phyloP scores from a whole-genome alignment of 345 rosid genomes.

The Gossypium mustelinum region DNA sequence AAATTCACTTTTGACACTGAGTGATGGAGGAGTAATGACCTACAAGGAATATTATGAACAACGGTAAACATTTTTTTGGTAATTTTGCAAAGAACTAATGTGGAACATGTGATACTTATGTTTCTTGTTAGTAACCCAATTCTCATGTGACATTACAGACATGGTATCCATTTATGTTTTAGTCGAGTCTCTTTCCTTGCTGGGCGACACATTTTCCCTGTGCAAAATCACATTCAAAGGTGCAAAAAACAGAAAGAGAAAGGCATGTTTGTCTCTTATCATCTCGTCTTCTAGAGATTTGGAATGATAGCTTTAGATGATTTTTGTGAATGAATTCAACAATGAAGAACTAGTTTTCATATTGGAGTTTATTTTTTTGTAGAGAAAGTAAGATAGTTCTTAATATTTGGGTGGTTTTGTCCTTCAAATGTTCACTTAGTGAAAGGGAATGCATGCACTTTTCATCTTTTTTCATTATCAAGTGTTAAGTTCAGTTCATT shows the following conservation, averaged over 20 bases:
- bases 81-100: not conserved
- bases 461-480: not conserved
- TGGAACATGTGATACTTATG: conserved; percentile 1
- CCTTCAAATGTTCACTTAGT: conserved; percentile 3
- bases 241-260: conserved; percentile 44
- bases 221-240: conserved; percentile 45
- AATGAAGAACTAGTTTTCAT: not conserved
- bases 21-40: conserved; percentile 36
- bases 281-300: conserved; percentile 4
- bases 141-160: conserved; percentile 35
- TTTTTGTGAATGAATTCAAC: not conserved
- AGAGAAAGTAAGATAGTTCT: not conserved
- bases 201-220: conserved; percentile 53
- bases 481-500: not conserved
- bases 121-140: conserved; percentile 3
- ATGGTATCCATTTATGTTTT: conserved; percentile 40
- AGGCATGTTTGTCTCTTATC: conserved; percentile 37
- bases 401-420: not conserved
- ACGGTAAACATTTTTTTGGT: conserved; percentile 32
- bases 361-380: not conserved
- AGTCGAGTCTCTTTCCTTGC: conserved; percentile 38
- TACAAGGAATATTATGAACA: conserved; percentile 53
- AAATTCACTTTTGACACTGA: conserved; percentile 41
- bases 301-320: not conserved
- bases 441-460: not conserved